Evolutionary conservation across 2,329 filamentous ascomycete species (phyloP), one percentile per base, ranked within the genome.

Genomic region (Fusarium sp.): DNA sequence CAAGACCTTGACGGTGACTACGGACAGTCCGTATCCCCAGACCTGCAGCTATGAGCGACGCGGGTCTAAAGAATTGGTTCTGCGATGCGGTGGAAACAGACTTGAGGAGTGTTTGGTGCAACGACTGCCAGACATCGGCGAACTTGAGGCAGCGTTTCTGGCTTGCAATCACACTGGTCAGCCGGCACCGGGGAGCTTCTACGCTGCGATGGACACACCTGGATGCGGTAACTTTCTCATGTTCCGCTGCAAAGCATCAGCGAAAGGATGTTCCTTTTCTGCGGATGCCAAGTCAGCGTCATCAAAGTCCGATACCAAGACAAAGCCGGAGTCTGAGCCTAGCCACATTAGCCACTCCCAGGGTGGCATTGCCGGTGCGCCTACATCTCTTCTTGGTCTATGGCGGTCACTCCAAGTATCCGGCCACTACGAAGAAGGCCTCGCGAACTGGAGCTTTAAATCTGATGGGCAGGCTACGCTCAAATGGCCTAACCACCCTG

Each of bases 361-460:
- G 5, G 11, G 22, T n/a, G 56, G 56, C 4, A 36, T 64, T 18
- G 31, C 56, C 6, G 31, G 56, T 13, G 14, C 62, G 22, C 57
- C 45, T 0, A 8, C 26, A 5, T 7, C 22, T 2, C 26, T 51
- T 1, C 33, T 64, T 8, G 45, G 62, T 6, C 14, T 38, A 14
- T 64, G 62, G 62, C 57, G 62, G 14, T 51, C 57, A 13, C 31
- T 64, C 2, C 44, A 64, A 18, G 62, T 64, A 8, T 64, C 62
- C 2, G 52, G 14, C 0, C 8, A 62, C 14, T 51, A 51, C 24
- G 38, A 64, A 8, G 36, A 63, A 6, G 62, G 62, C 8, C 57
- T 64, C 9, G 57, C 57, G 15, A 22, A 20, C 26, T 64, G 57
- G 62, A 52, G 15, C 22, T 64, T 64, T 13, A 64, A 45, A 15